Conservation (phyloP, 78 protist species). For the Tieghemostelium lacteum region DNA sequence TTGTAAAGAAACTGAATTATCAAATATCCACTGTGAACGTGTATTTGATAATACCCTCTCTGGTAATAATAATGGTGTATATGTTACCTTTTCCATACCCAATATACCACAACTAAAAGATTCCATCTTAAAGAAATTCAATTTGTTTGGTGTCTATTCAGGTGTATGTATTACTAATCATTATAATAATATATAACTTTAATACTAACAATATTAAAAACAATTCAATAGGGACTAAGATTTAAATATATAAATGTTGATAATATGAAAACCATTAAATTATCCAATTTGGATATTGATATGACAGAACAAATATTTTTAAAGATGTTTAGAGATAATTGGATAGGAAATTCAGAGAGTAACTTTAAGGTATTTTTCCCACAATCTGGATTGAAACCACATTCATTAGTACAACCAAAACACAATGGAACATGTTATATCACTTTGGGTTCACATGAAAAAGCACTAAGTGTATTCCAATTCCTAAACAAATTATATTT, state of each 20-base stretch:
- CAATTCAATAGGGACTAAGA: conserved; percentile 4
- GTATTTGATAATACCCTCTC: background rate
- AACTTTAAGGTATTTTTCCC: background rate
- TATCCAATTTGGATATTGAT: background rate
- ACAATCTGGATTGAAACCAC: background rate
- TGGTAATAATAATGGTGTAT: background rate
- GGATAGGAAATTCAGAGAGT: background rate
- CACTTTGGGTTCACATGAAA: background rate
- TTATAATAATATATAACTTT: background rate
- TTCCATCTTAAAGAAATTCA: background rate
- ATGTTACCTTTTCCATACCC: background rate
- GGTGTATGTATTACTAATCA: conserved; percentile 11
- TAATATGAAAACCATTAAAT: background rate
- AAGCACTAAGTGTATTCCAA: background rate
- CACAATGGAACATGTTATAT: background rate
- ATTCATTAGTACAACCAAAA: background rate
- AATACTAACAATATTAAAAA: background rate
- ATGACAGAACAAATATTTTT: background rate
- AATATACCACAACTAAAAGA: background rate
- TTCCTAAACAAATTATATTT: background rate
- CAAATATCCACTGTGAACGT: background rate
- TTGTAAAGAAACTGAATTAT: background rate
- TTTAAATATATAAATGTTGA: background rate
- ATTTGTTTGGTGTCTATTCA: background rate
- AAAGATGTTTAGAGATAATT: background rate